Base-by-base conservation (phyloP, 2,329 filamentous ascomycete species). In the Fusarium sp. region DNA sequence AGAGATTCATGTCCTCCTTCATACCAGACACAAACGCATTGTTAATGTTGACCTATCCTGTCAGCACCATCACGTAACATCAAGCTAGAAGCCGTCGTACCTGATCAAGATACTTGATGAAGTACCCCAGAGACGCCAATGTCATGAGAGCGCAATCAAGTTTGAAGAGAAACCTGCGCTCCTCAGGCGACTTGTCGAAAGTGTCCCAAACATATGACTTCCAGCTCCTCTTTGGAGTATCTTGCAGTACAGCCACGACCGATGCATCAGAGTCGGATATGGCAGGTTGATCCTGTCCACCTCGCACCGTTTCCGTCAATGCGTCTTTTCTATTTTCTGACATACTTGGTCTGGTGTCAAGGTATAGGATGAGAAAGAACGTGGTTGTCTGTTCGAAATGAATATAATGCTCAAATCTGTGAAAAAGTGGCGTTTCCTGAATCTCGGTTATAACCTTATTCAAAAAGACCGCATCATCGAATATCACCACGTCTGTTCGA, bases 1-100 rank as follows among this genome's bases (percentile, higher is more conserved):
- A 79, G 9, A 88, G 77, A 0, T 75, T 69, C 4, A 88, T 76
- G 24, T 87, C 85, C 57, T 86, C 83, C 67, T 87, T 82, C 84
- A 80, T 80, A 0, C 78, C 77, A 1, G 74, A 80, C 0, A 82
- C 79, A 19, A 70, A 70, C 2, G 68, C 68, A 55, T 70, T 70
- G 30, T 70, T 70, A 2, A 59, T 80, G 28, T 74, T 75, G 11
- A 70, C 68, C 68, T 70, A 1, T 3, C 2, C 0, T 0, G 9
- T 39, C 6, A 62, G 48, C 4, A 15, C 1, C 5, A 6, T 1
- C 3, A 4, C 6, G 24, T n/a, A 2, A 7, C 6, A 34, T 2
- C 15, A 20, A 5, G 7, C 1, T 11, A 12, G 17, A 15, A 9
- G 7, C 3, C 8, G 7, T 46, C 50, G 12, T 15, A 75, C 72